Evolutionary conservation across 2,329 filamentous ascomycete genomes (phyloP).

Genomic region (Trichoderma guizhouense): DNA sequence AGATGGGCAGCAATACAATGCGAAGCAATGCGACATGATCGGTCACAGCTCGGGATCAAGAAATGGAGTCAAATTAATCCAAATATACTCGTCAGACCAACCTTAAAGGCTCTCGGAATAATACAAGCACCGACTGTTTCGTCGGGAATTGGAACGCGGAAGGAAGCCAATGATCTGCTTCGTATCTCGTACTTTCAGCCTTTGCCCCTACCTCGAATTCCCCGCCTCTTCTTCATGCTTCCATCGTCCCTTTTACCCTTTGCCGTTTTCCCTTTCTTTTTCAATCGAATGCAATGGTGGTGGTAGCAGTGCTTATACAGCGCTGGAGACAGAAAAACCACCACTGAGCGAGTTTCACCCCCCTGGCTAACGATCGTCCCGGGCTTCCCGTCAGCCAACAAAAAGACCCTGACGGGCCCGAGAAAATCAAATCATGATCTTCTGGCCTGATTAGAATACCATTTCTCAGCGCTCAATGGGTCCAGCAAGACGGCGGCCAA

Average conservation of each 20-base stretch:
- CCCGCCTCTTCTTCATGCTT: background rate
- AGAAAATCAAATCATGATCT: conserved; percentile 5
- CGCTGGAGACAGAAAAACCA: background rate
- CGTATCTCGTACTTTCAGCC: background rate
- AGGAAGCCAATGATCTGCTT: background rate
- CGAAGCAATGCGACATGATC: conserved; percentile 1
- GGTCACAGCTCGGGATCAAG: background rate
- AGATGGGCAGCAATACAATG: background rate
- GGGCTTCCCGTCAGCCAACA: conserved; percentile 9
- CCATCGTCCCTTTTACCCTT: background rate
- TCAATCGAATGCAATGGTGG: background rate
- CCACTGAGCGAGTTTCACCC: background rate
- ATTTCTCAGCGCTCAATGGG: background rate
- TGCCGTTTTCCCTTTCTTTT: background rate
- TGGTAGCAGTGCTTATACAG: background rate
- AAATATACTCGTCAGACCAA: background rate
- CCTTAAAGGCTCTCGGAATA: background rate
- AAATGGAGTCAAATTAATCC: background rate
- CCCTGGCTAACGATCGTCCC: conserved; percentile 5
- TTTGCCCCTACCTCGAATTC: no score
- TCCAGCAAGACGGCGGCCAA: no score
- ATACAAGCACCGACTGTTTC: background rate
- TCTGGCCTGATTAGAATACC: background rate
- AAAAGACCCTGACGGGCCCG: background rate
- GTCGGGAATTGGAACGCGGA: background rate